Base-by-base conservation (phyloP, 2,329 filamentous ascomycete genomes). In the Fusarium musae region DNA sequence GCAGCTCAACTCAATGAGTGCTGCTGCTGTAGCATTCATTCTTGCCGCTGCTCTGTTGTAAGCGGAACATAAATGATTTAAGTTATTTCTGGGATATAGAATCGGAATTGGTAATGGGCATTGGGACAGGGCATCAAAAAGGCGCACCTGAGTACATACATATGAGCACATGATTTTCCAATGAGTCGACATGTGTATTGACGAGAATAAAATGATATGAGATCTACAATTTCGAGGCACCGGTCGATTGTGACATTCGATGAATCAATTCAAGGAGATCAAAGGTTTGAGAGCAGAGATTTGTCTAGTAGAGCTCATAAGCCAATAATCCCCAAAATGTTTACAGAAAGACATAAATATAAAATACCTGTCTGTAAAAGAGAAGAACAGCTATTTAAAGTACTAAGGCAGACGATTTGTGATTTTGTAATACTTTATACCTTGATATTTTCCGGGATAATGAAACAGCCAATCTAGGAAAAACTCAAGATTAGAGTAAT, bases 1-100 rank as follows among this genome's bases (percentile, higher is more conserved):
- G 60, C 71, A 76, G 60, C 72, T 82, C 53, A 79, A 79, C 74
- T 79, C 79, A 2, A 60, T 82, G 26, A 79, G 75, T 10, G 81
- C 80, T 23, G 80, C 77, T 15, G 79, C 73, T 8, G 71, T 79
- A 8, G 81, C 80, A 12, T 39, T 82, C 23, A 57, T 79, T 37
- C 62, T 81, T 42, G 81, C 79, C 32, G 76, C 72, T 54, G 77
- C 76, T 56, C 73, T 79, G 21, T 54, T 82, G 69, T 82, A 79
- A 79, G 54, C 9, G 10, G 15, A 6, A 26, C 0, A 4, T 8
- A n/a, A 17, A 23, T 36, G 12, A 40, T 60, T 60, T 52, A 28
- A 44, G 65, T 69, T 21, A 54, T 52, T 58, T n/a, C 36, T 40
- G 6, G 30, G 9, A 36, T 53, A 60, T 36, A 34, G 23, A 73